These are phyloP conservation scores for Pythium myriotylum DNA, from an alignment of 352 stramenopile species.

Conservation along the genomic window DNA sequence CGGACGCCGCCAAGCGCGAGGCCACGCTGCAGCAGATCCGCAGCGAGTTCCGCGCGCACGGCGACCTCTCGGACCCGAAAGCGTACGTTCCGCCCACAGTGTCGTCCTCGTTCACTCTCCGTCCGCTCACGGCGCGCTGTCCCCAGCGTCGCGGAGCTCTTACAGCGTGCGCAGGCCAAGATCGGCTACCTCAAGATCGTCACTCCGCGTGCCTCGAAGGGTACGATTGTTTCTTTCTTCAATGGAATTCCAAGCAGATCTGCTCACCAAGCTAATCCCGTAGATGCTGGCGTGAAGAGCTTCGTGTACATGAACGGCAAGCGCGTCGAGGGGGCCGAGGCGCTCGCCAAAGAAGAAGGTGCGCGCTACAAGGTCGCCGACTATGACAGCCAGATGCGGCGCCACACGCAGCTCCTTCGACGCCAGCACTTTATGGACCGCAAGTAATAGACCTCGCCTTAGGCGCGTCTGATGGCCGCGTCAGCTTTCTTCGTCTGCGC, in stretches of 20 bases:
- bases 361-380: conserved; percentile 75
- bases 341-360: conserved; percentile 41
- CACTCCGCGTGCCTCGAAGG: conserved; percentile 59
- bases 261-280: conserved; percentile 1
- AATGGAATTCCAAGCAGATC: too few species aligned
- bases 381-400: conserved; percentile 66
- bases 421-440: conserved; percentile 89
- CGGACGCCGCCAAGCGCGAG: conserved; percentile 62
- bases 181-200: conserved; percentile 89
- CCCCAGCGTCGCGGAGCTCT: conserved; percentile 56
- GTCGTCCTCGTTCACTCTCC: not conserved
- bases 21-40: conserved; percentile 74
- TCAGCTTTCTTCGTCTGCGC: conserved; percentile 72
- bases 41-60: conserved; percentile 67
- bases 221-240: conserved; percentile 25
- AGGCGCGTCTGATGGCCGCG: conserved; percentile 31
- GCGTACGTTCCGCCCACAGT: conserved; percentile 44
- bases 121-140: conserved; percentile 2
- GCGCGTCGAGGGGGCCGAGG: conserved; percentile 48
- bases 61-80: conserved; percentile 58
- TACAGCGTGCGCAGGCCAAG: conserved; percentile 82
- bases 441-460: conserved; percentile 16
- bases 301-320: conserved; percentile 85
- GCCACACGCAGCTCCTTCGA: conserved; percentile 76
- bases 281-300: conserved; percentile 71